Base-by-base conservation (phyloP, 2,329 filamentous ascomycete species). In the Fusarium transvaalense region DNA sequence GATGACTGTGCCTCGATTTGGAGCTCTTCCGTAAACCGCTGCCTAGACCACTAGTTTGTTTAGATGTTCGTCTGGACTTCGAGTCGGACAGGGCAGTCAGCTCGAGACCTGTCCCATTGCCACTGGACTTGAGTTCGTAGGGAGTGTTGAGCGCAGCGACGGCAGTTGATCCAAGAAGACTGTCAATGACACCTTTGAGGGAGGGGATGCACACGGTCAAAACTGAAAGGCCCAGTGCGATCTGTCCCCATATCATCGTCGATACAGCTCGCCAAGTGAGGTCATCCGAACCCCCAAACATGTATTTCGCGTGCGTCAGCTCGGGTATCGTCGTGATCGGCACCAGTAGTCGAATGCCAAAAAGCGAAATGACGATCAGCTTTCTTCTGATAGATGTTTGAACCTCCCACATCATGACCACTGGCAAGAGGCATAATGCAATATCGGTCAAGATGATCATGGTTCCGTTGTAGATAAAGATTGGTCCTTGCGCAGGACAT, bases 391-490 rank as follows among this genome's bases (percentile, higher is more conserved):
- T n/a, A 1, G 66, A 65, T 10, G 71, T 73, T 15, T 73, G 69
- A 3, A 73, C 71, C 1, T 67, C 48, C 71, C 71, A 73, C 71
- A 73, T 73, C 71, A 73, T 73, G 7, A 64, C 67, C 1, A 73
- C 64, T 0, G 71, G 71, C 2, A 73, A 31, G 2, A 64, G 1
- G 1, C 71, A 73, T 3, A 73, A 21, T 2, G 61, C 53, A 0
- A 73, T 4, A 3, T 73, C 71, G 0, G 71, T 73, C 3, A 68
- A 1, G 0, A 74, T 68, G 6, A 69, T 47, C 61, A 72, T 61
- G 31, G 59, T 19, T 1, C 71, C 39, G 13, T 71, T 73, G 47
- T 65, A 73, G 4, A 73, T 3, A 21, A 56, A 71, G 1, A 73
- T 55, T 0, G 64, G 43, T 0, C 67, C 69, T 3, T 61, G 65